Base-by-base conservation (phyloP, 306 rosid genomes). In the Acacia crassicarpa region DNA sequence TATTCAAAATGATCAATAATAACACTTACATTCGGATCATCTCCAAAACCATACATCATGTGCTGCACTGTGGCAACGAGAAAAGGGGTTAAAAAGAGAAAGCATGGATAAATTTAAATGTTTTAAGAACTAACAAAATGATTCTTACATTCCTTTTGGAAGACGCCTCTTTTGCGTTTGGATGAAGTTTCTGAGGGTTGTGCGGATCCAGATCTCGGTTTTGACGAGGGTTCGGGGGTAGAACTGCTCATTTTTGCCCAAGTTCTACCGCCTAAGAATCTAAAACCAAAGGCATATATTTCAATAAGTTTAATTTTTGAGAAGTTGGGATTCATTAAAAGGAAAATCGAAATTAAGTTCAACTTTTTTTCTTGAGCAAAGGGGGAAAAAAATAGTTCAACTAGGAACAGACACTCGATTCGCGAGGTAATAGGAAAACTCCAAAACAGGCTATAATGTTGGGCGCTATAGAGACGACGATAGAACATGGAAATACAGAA, bases 1-100 rank as follows among this genome's bases (percentile, higher is more conserved):
- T 3, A 58, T 22, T 58, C 65, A 58, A 58, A 58, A 58, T 58
- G 49, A 46, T 65, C 16, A 43, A 23, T 71, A 40, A 10, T 27
- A 73, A 51, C 19, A 84, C 92, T 88, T 82, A 95, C 98, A 84
- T 93, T 95, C 12, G 93, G 89, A 80, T 91, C 97, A 81, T 93
- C 99, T 82, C 99, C 99, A 38, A 93, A 93, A 30, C 99, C 99
- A 84, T 91, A 95, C 98, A 95, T 95, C 98, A 95, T 93, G 79
- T 95, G 99, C 89, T 95, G 95, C 92, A 95, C 98, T 95, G 44
- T 8, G 77, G 25, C 45, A 75, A 75, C 6, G 4, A 82, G 58
- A 13, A 80, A 75, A 15, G 16, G 40, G 8, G 67, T 51, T 35
- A 73, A 43, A 83, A 69, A 53, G 46, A 17, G 40, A 41, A 45